phyloP scores from a whole-genome alignment of 75 land plant species.

The Larix kaempferi region DNA sequence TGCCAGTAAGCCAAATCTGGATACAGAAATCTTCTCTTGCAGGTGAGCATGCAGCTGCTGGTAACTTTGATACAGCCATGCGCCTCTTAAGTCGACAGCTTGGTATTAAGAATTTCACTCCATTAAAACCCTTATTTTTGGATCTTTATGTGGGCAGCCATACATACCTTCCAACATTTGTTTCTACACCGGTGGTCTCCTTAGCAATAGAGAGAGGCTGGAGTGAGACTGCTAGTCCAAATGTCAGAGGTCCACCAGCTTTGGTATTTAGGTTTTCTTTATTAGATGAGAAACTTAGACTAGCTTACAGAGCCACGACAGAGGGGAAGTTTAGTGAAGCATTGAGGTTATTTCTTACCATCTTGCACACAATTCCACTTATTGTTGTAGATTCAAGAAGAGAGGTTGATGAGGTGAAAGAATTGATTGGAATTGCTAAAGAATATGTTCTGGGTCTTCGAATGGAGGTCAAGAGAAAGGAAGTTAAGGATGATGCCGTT shows the following conservation, averaged over 20 bases:
- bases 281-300: constrained; percentile 53
- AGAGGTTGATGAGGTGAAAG: constrained; percentile 74
- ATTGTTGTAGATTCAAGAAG: constrained; percentile 63
- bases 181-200: constrained; percentile 43
- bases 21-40: constrained; percentile 62
- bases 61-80: constrained; percentile 73
- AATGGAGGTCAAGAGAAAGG: constrained; percentile 67
- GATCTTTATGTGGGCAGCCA: constrained; percentile 60
- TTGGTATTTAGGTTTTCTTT: constrained; percentile 43
- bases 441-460: constrained; percentile 63
- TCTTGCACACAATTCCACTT: constrained; percentile 63
- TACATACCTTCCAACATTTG: constrained; percentile 35
- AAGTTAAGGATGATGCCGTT: constrained; percentile 45
- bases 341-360: constrained; percentile 43
- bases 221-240: constrained; percentile 45
- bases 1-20: constrained; percentile 65
- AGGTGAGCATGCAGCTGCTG: constrained; percentile 75
- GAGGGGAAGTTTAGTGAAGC: constrained; percentile 68
- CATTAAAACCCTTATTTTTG: constrained; percentile 37
- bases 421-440: constrained; percentile 49
- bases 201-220: constrained; percentile 62
- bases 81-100: constrained; percentile 54
- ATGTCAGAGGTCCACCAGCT: constrained; percentile 53
- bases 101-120: constrained; percentile 55
- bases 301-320: constrained; percentile 61